Base-by-base conservation (phyloP, 805 yeast species). In the Candida sithepensis region DNA sequence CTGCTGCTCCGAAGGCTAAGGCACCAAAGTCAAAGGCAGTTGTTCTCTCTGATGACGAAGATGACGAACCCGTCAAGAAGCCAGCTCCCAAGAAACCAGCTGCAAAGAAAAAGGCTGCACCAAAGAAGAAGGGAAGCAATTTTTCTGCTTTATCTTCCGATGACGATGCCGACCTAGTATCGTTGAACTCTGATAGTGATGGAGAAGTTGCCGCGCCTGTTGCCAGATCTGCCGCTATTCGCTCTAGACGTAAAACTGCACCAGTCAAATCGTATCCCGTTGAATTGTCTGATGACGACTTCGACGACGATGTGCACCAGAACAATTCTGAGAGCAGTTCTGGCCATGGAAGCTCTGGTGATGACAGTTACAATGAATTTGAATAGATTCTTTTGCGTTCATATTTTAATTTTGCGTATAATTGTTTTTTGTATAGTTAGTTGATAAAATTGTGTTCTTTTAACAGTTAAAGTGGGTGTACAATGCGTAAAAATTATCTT, bases 341-440 rank as follows among this genome's bases (percentile, higher is more conserved):
- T 24, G 28, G 10, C 6, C 9, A 24, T 24, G 6, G 6, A 10
- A 24, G 28, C 28, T 7, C 6, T 10, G 53, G 49, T 14, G 57
- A 59, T 41, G 60, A 58, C 8, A 52, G 52, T 22, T 49, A 56
- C 40, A 53, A 56, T 19, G 58, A 53, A 26, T 59, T 44, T 21
- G 56, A 51, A 19, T 56, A 43, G 33, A 30, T 20, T 16, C 28
- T 22, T 7, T 30, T 30, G 34, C 8, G 16, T 30, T 30, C 14
- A 7, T 12, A 12, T 30, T 30, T 30, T 39, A 23, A n/a, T 12
- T 22, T 12, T 22, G 19, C n/a, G 32, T 26, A 3, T 13, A n/a
- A n/a, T 14, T 24, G 19, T n/a, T 43, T 22, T 40, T 39, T 20
- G 24, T 21, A 19, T 21, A 20, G 21, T 28, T 12, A 16, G n/a